Percentiles rank a stretch among this genome's conserved stretches.
phyloP scores from a whole-genome alignment of 495 filamentous ascomycete genomes.

The Xylaria palmicola region DNA sequence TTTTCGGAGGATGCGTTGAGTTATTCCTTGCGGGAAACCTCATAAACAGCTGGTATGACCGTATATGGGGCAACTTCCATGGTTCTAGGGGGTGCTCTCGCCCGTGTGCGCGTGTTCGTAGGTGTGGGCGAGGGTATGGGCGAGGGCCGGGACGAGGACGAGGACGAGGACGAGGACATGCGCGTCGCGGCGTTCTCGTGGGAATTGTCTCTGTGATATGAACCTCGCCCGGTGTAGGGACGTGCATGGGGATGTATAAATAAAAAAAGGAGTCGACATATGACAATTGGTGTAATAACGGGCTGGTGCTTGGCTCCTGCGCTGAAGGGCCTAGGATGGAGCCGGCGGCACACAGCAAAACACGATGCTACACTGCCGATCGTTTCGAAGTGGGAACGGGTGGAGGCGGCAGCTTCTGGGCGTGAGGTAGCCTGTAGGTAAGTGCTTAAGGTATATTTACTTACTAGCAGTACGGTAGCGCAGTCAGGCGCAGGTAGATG shows the following conservation, averaged over 20 bases:
- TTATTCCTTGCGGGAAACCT: not conserved
- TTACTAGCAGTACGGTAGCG: too few species aligned
- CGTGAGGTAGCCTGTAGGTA: not conserved
- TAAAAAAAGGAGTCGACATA: slow-evolving; percentile 2
- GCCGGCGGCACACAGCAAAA: not conserved
- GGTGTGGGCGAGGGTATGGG: too few species aligned
- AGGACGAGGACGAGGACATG: too few species aligned
- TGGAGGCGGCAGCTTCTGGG: not conserved
- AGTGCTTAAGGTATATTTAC: not conserved
- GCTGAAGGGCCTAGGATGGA: not conserved
- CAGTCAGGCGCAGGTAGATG: too few species aligned
- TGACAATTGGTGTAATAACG: not conserved
- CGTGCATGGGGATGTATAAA: slow-evolving; percentile 1
- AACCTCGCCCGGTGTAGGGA: not conserved
- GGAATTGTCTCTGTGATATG: not conserved
- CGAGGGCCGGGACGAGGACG: too few species aligned
- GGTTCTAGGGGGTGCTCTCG: not conserved
- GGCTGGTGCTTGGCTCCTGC: not conserved
- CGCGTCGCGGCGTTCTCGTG: too few species aligned
- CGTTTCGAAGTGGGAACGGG: slow-evolving; percentile 2
- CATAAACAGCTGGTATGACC: not conserved
- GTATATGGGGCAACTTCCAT: slow-evolving; percentile 7
- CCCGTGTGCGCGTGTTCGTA: not conserved
- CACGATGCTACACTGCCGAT: not conserved
- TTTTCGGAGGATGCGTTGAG: not conserved